A percentile compares a stretch with the other conserved stretches of the same genome.
Conservation (phyloP, 352 stramenopile species). For the Phytophthora aleatoria region DNA sequence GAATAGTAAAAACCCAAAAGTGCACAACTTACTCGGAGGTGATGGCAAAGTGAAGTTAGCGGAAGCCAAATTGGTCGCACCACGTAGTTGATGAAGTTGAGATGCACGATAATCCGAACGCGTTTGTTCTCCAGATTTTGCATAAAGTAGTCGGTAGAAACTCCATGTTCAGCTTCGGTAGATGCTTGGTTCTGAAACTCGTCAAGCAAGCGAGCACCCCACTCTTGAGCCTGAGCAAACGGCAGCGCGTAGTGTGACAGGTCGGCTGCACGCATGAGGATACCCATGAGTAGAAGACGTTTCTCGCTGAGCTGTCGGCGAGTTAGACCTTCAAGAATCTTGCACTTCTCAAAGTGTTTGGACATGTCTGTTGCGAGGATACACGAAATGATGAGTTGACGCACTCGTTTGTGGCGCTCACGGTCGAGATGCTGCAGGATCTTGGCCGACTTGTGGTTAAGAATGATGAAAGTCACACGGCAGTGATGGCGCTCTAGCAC, state of each 20-base stretch:
- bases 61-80: slow-evolving; percentile 74
- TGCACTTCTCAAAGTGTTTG: slow-evolving; percentile 80
- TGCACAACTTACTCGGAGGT: slow-evolving; percentile 49
- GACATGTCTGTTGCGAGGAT: slow-evolving; percentile 85
- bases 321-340: slow-evolving; percentile 62
- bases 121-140: slow-evolving; percentile 56
- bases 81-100: slow-evolving; percentile 83
- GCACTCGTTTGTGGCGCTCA: slow-evolving; percentile 57
- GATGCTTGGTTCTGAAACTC: slow-evolving; percentile 77
- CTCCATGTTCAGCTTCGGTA: slow-evolving; percentile 51
- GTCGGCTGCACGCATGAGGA: slow-evolving; percentile 77
- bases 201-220: slow-evolving; percentile 60
- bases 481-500: slow-evolving; percentile 87
- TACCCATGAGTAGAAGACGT: slow-evolving; percentile 57
- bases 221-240: slow-evolving; percentile 53
- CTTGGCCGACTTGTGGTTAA: slow-evolving; percentile 76
- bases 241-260: slow-evolving; percentile 65
- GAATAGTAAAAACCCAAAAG: not conserved
- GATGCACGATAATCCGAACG: slow-evolving; percentile 62
- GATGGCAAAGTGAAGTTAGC: slow-evolving; percentile 59
- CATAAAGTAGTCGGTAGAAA: slow-evolving; percentile 78
- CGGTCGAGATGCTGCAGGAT: slow-evolving; percentile 70
- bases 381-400: slow-evolving; percentile 63
- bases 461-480: slow-evolving; percentile 75
- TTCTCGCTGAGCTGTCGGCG: slow-evolving; percentile 65